phyloP scores from a whole-genome alignment of 2,329 filamentous ascomycete genomes.

The Dactylellina haptotyla region DNA sequence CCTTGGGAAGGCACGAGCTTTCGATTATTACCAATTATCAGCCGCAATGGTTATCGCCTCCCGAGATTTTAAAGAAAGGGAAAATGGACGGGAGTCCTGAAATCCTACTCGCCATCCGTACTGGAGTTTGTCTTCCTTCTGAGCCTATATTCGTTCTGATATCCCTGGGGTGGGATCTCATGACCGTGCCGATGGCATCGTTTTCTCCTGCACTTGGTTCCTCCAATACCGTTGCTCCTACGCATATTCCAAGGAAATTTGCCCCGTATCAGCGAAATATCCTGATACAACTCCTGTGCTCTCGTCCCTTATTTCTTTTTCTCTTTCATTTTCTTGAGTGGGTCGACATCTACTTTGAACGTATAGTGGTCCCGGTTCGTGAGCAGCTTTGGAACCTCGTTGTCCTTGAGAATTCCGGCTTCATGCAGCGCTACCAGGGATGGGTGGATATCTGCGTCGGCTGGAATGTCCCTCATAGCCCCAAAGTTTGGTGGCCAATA shows the following conservation, averaged over 20 bases:
- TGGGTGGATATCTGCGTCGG: constrained; percentile 59
- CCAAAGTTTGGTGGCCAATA: constrained; percentile 61
- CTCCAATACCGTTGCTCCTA: constrained; percentile 7
- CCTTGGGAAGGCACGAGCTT: too few species aligned
- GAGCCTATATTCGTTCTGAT: neutral
- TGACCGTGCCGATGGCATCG: neutral
- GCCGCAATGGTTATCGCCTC: neutral
- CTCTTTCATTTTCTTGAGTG: constrained; percentile 11
- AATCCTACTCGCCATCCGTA: neutral
- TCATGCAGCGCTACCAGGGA: constrained; percentile 57
- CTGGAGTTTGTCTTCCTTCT: neutral
- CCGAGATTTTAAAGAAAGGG: neutral
- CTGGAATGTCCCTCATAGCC: constrained; percentile 59
- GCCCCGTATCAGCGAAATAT: neutral
- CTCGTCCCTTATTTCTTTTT: constrained; percentile 21
- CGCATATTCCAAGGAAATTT: neutral
- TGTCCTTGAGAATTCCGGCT: constrained; percentile 40
- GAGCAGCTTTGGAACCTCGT: constrained; percentile 38
- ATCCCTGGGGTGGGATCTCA: neutral
- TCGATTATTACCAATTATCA: constrained; percentile 1
- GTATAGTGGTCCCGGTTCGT: constrained; percentile 50
- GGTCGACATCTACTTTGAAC: constrained; percentile 21
- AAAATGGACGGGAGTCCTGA: neutral
- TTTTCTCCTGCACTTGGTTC: neutral
- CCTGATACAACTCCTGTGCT: neutral